Percentiles rank a stretch among this genome's conserved stretches.
These are phyloP conservation scores for Mycena crocata DNA, from an alignment of 768 basidiomycete species.

Conservation along the genomic window DNA sequence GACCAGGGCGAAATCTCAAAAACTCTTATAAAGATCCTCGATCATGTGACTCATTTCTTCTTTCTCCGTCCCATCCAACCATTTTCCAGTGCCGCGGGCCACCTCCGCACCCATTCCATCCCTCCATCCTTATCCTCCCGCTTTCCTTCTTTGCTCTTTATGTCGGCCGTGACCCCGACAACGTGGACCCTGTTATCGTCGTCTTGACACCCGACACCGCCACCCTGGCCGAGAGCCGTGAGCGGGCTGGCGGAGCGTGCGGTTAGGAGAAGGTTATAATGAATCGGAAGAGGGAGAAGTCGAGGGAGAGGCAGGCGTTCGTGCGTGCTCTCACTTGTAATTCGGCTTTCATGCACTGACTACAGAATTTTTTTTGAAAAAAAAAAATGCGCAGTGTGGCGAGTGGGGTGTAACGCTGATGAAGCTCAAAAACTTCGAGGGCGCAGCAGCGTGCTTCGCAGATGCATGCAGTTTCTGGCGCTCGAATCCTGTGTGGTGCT, in stretches of 20 bases:
- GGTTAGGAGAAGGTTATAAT: slow-evolving; percentile 8
- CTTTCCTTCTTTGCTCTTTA: too few species aligned
- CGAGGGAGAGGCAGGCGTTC: slow-evolving; percentile 20
- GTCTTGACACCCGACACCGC: slow-evolving; percentile 33
- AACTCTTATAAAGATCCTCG: neutral
- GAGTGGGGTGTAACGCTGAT: slow-evolving; percentile 29
- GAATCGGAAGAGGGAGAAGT: neutral
- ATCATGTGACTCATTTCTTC: too few species aligned
- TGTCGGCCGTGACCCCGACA: slow-evolving; percentile 17
- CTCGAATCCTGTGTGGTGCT: slow-evolving; percentile 26
- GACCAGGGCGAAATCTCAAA: neutral
- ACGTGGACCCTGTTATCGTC: slow-evolving; percentile 25
- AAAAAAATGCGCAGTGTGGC: too few species aligned
- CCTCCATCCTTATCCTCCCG: too few species aligned
- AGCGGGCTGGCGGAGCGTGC: slow-evolving; percentile 27
- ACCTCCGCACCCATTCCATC: too few species aligned
- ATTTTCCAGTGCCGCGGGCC: too few species aligned
- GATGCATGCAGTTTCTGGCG: slow-evolving; percentile 30
- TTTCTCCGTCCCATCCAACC: too few species aligned
- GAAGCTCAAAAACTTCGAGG: slow-evolving; percentile 32
- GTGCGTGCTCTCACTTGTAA: neutral
- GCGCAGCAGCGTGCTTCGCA: slow-evolving; percentile 22
- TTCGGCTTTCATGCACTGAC: neutral
- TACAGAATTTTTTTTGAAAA: too few species aligned
- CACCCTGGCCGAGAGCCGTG: slow-evolving; percentile 10